Evolutionary conservation across 305 asterid genomes (phyloP).

Genomic region (Stenogyne calaminthoides): DNA sequence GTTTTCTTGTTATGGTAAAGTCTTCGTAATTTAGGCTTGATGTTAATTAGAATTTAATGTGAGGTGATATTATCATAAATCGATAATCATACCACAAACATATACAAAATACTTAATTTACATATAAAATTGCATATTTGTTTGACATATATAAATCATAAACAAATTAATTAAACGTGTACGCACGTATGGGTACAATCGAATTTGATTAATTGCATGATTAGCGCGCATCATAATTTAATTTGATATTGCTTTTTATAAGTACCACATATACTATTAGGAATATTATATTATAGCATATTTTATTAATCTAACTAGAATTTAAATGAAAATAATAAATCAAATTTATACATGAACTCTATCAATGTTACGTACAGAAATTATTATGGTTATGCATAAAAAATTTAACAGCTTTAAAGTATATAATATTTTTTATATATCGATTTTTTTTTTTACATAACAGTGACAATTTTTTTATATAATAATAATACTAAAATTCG

Average conservation of each 20-base stretch:
- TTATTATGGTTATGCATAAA: no score
- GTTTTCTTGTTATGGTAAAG: slow-evolving; percentile 10
- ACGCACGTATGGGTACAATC: not conserved
- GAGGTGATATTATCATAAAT: not conserved
- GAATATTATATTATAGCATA: not conserved
- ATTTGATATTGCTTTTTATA: not conserved
- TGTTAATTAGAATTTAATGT: not conserved
- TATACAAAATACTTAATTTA: not conserved
- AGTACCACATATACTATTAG: not conserved
- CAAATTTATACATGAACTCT: no score
- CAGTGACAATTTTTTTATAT: no score
- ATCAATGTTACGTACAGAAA: no score
- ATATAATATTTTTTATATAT: no score
- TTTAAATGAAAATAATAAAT: no score
- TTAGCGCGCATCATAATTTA: slow-evolving; percentile 1
- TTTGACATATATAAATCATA: not conserved
- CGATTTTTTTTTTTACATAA: no score
- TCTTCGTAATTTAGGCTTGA: slow-evolving; percentile 9
- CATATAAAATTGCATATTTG: no score
- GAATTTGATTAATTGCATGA: slow-evolving; percentile 6
- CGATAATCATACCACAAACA: not conserved
- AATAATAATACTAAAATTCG: no score
- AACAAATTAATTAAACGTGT: not conserved
- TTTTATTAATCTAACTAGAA: not conserved
- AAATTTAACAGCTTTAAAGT: no score